These are phyloP conservation scores for Physaria fendleri DNA, from an alignment of 345 rosid species.

Conservation along the genomic window DNA sequence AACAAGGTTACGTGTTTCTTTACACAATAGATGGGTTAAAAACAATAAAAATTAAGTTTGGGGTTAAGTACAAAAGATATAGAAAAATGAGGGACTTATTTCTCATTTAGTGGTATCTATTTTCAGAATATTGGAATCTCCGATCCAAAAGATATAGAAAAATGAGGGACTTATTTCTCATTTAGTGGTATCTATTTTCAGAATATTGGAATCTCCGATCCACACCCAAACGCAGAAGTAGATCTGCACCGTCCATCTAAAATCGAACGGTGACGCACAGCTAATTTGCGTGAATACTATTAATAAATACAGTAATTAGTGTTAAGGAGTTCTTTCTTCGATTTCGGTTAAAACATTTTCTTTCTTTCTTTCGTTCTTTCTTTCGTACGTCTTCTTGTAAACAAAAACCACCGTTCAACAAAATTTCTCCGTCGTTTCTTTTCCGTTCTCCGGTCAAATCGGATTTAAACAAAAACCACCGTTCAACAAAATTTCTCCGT, in stretches of 20 bases:
- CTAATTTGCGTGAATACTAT: background rate
- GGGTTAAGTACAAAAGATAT: background rate
- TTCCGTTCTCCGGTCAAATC: conserved; percentile 6
- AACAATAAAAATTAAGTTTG: background rate
- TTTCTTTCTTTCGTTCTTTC: background rate
- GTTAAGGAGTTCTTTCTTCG: background rate
- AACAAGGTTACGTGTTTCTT: background rate
- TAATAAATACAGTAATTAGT: background rate
- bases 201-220: conserved; percentile 25
- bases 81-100: background rate
- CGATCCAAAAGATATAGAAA: background rate
- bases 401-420: conserved; percentile 1
- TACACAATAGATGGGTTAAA: background rate
- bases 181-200: background rate
- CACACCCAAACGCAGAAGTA: background rate
- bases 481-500: conserved; percentile 14
- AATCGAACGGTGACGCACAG: conserved; percentile 13
- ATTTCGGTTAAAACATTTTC: conserved; percentile 15
- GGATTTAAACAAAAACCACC: too few species aligned
- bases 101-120: background rate
- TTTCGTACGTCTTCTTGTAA: background rate
- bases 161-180: too few species aligned
- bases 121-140: too few species aligned
- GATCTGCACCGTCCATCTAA: conserved; percentile 6
- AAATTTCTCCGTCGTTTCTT: conserved; percentile 23